Conservation (phyloP, 208 protist genomes). For the Leptomonas seymouri region DNA sequence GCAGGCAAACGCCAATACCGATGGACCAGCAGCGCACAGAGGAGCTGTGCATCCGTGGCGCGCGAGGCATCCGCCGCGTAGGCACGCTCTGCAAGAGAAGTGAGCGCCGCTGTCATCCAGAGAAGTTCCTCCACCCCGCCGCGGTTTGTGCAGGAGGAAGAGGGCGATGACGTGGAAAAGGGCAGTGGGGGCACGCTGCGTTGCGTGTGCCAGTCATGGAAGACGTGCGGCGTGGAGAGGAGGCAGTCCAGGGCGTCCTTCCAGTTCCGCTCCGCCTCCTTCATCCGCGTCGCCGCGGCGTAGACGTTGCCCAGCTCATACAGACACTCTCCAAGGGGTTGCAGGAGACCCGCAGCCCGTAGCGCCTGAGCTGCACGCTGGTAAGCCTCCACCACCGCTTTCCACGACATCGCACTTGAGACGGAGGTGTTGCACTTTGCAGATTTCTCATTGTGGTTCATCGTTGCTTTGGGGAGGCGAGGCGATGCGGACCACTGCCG, state of each 20-base stretch:
- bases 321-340: constrained; percentile 69
- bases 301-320: constrained; percentile 67
- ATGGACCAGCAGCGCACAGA: constrained; percentile 55
- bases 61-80: constrained; percentile 54
- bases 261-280: constrained; percentile 68
- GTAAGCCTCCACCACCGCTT: constrained; percentile 46
- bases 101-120: constrained; percentile 44
- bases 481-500: constrained; percentile 21
- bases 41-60: constrained; percentile 55
- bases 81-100: constrained; percentile 64
- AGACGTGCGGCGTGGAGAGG: constrained; percentile 53
- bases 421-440: neutral
- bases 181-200: constrained; percentile 18
- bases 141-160: neutral
- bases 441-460: neutral
- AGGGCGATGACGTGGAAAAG: constrained; percentile 1
- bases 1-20: constrained; percentile 34
- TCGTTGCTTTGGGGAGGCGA: neutral
- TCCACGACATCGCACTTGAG: constrained; percentile 21
- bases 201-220: constrained; percentile 52
- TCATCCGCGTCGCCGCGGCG: constrained; percentile 37
- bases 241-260: constrained; percentile 70
- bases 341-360: constrained; percentile 56
- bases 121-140: constrained; percentile 14
- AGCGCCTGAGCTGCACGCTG: constrained; percentile 47